A percentile compares a stretch with the other conserved stretches of the same genome.
These are phyloP conservation scores for Cladosporium sp. DNA, from an alignment of 2,329 filamentous ascomycete genomes.

Conservation along the genomic window DNA sequence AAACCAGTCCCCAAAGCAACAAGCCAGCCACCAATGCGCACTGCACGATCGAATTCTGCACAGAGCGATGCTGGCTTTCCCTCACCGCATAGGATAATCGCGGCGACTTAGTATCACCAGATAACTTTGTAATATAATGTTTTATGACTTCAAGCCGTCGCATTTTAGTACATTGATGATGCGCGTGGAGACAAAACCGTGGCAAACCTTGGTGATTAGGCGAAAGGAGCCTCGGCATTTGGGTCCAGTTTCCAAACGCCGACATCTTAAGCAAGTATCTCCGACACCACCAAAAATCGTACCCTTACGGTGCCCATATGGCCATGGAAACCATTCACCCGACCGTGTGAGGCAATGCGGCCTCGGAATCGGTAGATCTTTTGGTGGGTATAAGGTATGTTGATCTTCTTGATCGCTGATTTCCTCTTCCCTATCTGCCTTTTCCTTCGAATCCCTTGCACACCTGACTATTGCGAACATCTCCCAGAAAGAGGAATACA, in stretches of 20 bases:
- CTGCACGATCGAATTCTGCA: neutral
- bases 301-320: too few relatives aligned
- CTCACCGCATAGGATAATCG: conserved; percentile 1
- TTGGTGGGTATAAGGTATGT: neutral
- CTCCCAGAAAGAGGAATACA: neutral
- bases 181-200: too few relatives aligned
- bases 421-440: neutral
- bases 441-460: neutral
- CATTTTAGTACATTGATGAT: too few relatives aligned
- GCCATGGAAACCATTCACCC: too few relatives aligned
- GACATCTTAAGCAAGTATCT: neutral
- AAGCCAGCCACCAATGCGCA: conserved; percentile 8
- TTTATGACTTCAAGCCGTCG: neutral
- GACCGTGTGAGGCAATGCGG: neutral
- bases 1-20: neutral
- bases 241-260: neutral
- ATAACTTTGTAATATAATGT: neutral
- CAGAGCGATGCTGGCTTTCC: conserved; percentile 7
- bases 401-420: neutral
- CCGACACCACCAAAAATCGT: neutral
- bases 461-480: too few relatives aligned
- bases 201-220: too few relatives aligned
- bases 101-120: neutral
- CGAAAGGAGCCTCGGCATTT: too few relatives aligned
- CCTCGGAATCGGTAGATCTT: neutral